phyloP scores from a whole-genome alignment of 1,284 basidiomycete genomes.

The Cryptococcus sp. region DNA sequence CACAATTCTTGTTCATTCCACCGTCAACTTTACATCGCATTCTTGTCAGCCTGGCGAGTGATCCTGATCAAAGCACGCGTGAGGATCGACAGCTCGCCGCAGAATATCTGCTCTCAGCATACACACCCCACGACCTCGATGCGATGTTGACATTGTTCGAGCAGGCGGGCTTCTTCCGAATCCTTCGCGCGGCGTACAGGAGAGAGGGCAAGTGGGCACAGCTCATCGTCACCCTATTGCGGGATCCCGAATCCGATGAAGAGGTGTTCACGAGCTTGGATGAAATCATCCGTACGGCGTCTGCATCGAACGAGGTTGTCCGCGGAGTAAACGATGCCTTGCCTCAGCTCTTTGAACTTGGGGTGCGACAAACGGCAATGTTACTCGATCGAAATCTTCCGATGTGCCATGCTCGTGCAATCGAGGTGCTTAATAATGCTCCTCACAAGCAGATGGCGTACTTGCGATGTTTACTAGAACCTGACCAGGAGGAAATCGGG shows the following conservation, averaged over 20 bases:
- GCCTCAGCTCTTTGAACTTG: constrained; percentile 64
- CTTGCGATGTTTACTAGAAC: constrained; percentile 72
- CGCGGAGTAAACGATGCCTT: constrained; percentile 62
- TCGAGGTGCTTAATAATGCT: constrained; percentile 27
- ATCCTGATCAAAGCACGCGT: constrained; percentile 69
- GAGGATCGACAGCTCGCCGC: constrained; percentile 94
- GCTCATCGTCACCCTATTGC: constrained; percentile 70
- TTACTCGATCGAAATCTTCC: constrained; percentile 67
- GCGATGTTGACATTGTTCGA: constrained; percentile 71
- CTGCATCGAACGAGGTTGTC: constrained; percentile 59
- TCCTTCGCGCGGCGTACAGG: constrained; percentile 76
- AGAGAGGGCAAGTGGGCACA: constrained; percentile 74
- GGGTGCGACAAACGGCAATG: constrained; percentile 67
- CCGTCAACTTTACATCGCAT: constrained; percentile 71
- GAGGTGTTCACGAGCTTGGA: constrained; percentile 67
- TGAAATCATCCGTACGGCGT: constrained; percentile 55
- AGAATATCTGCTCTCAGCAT: constrained; percentile 91
- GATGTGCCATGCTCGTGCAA: constrained; percentile 15
- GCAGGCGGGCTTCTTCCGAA: constrained; percentile 83
- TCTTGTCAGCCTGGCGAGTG: constrained; percentile 73
- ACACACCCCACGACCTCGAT: constrained; percentile 77
- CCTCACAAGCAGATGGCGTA: constrained; percentile 72
- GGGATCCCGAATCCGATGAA: constrained; percentile 69
- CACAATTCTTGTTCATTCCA: constrained; percentile 76
- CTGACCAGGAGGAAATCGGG: constrained; percentile 51